These are phyloP conservation scores for Trichosporon coremiiforme DNA, from an alignment of 1,284 basidiomycete genomes.

Conservation along the genomic window DNA sequence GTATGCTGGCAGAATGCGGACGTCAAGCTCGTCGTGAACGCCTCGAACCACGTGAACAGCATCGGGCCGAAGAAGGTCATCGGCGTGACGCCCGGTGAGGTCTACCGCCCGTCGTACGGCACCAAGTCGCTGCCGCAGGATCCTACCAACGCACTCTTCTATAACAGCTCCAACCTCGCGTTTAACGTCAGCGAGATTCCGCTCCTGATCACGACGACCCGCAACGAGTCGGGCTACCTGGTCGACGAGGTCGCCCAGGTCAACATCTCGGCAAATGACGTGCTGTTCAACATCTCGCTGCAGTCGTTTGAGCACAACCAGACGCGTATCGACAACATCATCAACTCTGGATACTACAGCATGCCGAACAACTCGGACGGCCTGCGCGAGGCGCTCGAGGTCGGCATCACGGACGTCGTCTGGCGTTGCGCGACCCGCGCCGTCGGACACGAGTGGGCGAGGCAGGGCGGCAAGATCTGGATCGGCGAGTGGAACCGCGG, in stretches of 20 bases:
- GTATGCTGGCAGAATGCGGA: slow-evolving; percentile 63
- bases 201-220: slow-evolving; percentile 68
- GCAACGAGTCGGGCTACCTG: slow-evolving; percentile 67
- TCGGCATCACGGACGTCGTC: slow-evolving; percentile 65
- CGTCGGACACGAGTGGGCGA: slow-evolving; percentile 67
- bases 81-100: slow-evolving; percentile 42
- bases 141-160: slow-evolving; percentile 67
- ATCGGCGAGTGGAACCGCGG: slow-evolving; percentile 70
- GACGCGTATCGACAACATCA: slow-evolving; percentile 59
- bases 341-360: slow-evolving; percentile 62
- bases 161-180: slow-evolving; percentile 65
- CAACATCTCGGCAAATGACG: slow-evolving; percentile 52
- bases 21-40: slow-evolving; percentile 61
- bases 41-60: slow-evolving; percentile 59
- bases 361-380: slow-evolving; percentile 49
- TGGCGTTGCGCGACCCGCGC: slow-evolving; percentile 67
- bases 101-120: slow-evolving; percentile 42
- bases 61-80: slow-evolving; percentile 41
- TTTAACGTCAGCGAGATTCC: slow-evolving; percentile 63
- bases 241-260: slow-evolving; percentile 59
- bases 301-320: slow-evolving; percentile 49
- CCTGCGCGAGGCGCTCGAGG: slow-evolving; percentile 62
- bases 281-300: slow-evolving; percentile 53
- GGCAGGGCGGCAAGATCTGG: slow-evolving; percentile 66
- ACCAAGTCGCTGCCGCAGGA: slow-evolving; percentile 42